Base-by-base conservation (phyloP, 139 green algal genomes). In the Volvox africanus region DNA sequence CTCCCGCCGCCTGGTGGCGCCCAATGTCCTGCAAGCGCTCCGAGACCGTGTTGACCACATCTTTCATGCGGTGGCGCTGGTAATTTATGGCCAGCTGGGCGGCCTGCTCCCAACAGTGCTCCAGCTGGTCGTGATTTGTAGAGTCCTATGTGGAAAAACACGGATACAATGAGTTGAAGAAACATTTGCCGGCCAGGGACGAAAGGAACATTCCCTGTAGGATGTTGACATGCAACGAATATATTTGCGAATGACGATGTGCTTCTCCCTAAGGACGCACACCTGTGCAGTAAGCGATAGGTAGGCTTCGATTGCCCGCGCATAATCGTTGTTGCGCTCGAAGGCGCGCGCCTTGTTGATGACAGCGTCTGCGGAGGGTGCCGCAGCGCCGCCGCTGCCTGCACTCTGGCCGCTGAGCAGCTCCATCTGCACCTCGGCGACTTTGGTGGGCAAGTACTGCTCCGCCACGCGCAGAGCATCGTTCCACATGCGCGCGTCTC, bases 391-490 rank as follows among this genome's bases (percentile, higher is more conserved):
- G 75, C 55, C 67, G 71, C 83, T 71, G 61, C 61, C 73, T 5
- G 20, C 79, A 3, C 13, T 16, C 77, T 93, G 89, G 69, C 62
- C 85, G 50, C 81, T 71, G 33, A 92, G 89, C 90, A 94, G 85
- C 85, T 95, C 92, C 62, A 93, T 86, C 22, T 94, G 92, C 69
- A 95, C 80, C 80, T 93, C 92, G 22, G 87, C 80, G 32, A 96
- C 93, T 91, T 96, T 97, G 71, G 79, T 92, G 19, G 97, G 97
- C 81, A 97, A 82, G 88, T 98, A 98, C 81, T 96, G 94, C 90
- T 98, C 95, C 12, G 96, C 96, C 28, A 98, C 61, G 69, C 96
- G 94, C 90, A 98, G 91, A n/a, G 97, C 97, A 28, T 97, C 95
- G 68, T 97, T 93, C 96, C 95, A 98, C 94, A 95, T 91, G 71